A percentile compares a stretch with the other conserved stretches of the same genome.
These are phyloP conservation scores for Colletotrichum acutatum DNA, from an alignment of 2,329 filamentous ascomycete genomes.

Conservation along the genomic window DNA sequence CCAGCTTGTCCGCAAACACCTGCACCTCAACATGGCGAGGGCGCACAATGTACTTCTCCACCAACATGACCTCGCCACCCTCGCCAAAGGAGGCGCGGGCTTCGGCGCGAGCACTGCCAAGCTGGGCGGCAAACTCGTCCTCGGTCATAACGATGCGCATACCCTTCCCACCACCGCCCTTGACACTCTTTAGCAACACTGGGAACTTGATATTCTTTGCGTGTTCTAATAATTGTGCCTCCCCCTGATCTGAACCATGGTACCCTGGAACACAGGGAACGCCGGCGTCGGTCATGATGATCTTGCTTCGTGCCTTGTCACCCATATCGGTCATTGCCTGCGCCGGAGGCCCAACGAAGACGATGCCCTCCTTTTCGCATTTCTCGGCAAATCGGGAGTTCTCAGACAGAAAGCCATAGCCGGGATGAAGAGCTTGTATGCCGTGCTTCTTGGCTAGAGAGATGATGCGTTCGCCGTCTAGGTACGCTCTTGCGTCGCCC, in stretches of 20 bases:
- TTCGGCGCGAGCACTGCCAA: constrained; percentile 79
- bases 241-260: constrained; percentile 85
- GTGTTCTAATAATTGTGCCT: constrained; percentile 68
- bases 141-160: constrained; percentile 79
- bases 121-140: constrained; percentile 76
- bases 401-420: constrained; percentile 95
- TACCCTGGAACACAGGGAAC: constrained; percentile 98
- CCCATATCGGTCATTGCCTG: constrained; percentile 90
- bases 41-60: constrained; percentile 83
- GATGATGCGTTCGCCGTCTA: constrained; percentile 94
- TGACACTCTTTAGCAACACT: constrained; percentile 83
- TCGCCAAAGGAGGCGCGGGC: constrained; percentile 85
- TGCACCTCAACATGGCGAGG: constrained; percentile 91
- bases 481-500: constrained; percentile 85
- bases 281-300: constrained; percentile 95
- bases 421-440: constrained; percentile 93
- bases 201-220: constrained; percentile 77
- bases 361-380: constrained; percentile 88
- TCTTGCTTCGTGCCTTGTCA: constrained; percentile 91
- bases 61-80: constrained; percentile 81
- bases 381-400: constrained; percentile 90
- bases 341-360: constrained; percentile 92
- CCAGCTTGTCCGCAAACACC: constrained; percentile 85
- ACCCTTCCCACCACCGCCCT: constrained; percentile 86
- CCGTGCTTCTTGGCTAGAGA: constrained; percentile 85